phyloP scores from a whole-genome alignment of 108 stramenopile genomes.

The Cyclotella sp. region DNA sequence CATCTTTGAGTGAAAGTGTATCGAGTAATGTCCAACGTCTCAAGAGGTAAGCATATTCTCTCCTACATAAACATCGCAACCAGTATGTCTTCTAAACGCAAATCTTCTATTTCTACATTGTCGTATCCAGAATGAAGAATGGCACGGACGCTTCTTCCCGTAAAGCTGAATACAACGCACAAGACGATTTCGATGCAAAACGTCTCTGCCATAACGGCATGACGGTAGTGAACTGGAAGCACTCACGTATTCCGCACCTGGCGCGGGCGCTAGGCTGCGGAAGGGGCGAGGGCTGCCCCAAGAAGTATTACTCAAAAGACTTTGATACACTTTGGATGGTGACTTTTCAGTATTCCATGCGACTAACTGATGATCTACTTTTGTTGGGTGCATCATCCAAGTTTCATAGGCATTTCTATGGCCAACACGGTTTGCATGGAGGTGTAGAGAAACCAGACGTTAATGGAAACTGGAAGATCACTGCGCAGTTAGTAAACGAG shows the following conservation, averaged over 20 bases:
- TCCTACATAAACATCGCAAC: background rate
- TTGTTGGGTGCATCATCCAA: background rate
- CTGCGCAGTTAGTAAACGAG: conserved; percentile 43
- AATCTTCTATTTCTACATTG: background rate
- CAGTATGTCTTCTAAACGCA: background rate
- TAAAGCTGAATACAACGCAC: background rate
- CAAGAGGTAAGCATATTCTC: background rate
- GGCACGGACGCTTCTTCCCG: background rate
- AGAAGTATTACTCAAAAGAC: conserved; percentile 36
- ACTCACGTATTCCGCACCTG: conserved; percentile 37
- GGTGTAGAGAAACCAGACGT: background rate
- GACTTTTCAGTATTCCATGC: conserved; percentile 43
- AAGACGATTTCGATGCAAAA: background rate
- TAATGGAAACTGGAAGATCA: conserved; percentile 43
- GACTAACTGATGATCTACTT: conserved; percentile 5
- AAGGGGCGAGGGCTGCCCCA: conserved; percentile 37
- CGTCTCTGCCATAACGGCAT: conserved; percentile 34
- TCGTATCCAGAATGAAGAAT: background rate
- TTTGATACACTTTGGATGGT: conserved; percentile 57
- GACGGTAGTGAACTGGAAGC: conserved; percentile 57
- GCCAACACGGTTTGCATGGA: too few relatives aligned
- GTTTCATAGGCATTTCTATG: too few relatives aligned
- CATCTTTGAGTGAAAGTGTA: conserved; percentile 33
- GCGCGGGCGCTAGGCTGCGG: conserved; percentile 50
- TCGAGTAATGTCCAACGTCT: background rate